phyloP scores from a whole-genome alignment of 1,139 yeast species.

The Magnusiomyces suaveolens region DNA sequence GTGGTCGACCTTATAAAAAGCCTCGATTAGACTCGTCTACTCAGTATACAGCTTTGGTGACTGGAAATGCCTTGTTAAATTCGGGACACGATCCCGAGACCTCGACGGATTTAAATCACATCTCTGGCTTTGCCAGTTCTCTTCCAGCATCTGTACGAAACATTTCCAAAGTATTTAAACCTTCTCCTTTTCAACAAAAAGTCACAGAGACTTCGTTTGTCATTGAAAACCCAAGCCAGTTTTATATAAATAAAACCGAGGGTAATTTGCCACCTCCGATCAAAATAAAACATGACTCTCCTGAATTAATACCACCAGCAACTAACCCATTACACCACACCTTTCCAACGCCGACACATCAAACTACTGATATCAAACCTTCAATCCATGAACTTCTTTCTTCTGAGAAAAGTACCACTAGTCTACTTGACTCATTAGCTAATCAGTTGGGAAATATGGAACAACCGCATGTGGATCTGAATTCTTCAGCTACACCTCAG shows the following conservation, averaged over 20 bases:
- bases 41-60: not conserved
- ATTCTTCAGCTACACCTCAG: no score
- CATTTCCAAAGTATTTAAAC: conserved; percentile 17
- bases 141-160: conserved; percentile 12
- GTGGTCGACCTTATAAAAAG: conserved; percentile 57
- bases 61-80: not conserved
- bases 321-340: not conserved
- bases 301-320: not conserved
- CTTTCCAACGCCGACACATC: no score
- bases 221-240: conserved; percentile 16
- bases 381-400: no score
- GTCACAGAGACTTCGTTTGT: conserved; percentile 17
- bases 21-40: conserved; percentile 5
- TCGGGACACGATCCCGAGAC: not conserved
- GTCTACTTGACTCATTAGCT: no score
- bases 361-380: no score
- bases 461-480: no score
- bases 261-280: not conserved
- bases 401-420: no score
- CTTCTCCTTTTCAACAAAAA: conserved; percentile 21
- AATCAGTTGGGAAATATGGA: no score
- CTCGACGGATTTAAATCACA: not conserved
- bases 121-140: not conserved
- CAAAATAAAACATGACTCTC: not conserved
- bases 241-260: not conserved